Percentiles rank a stretch among this genome's conserved stretches.
Conservation (phyloP, 805 yeast species). For the Barnettozyma populi region DNA sequence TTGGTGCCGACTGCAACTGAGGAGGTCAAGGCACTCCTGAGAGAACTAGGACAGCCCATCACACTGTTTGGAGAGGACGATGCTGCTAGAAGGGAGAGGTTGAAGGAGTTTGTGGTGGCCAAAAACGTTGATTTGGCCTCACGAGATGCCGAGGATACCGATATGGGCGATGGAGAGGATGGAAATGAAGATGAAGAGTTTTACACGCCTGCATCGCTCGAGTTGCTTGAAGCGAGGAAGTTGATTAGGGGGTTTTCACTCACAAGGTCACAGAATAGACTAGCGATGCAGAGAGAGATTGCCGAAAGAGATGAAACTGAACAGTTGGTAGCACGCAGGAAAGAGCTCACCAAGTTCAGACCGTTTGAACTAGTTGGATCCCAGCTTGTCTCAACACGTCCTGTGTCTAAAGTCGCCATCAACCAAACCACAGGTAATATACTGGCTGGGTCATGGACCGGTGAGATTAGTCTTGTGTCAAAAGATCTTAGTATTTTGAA, state of each 20-base stretch:
- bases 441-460: conserved; percentile 83
- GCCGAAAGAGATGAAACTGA: conserved; percentile 34
- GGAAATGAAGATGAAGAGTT: conserved; percentile 70
- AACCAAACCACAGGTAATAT: conserved; percentile 33
- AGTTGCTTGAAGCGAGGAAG: conserved; percentile 46
- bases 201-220: conserved; percentile 70
- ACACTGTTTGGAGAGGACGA: conserved; percentile 54
- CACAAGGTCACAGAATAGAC: conserved; percentile 37
- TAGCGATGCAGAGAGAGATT: conserved; percentile 28
- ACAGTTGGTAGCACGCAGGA: conserved; percentile 43
- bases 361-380: conserved; percentile 52
- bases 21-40: conserved; percentile 48
- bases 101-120: conserved; percentile 40
- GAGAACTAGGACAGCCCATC: conserved; percentile 51
- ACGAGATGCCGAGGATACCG: conserved; percentile 18
- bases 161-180: conserved; percentile 24
- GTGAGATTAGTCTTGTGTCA: conserved; percentile 51
- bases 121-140: conserved; percentile 24
- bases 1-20: conserved; percentile 61
- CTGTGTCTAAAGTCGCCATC: conserved; percentile 54
- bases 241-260: conserved; percentile 50
- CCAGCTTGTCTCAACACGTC: conserved; percentile 64
- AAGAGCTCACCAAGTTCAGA: conserved; percentile 29
- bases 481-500: conserved; percentile 30
- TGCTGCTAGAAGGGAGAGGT: conserved; percentile 54